A percentile compares a stretch with the other conserved stretches of the same genome.
These are phyloP conservation scores for Prunus salicina DNA, from an alignment of 306 rosid species.

Conservation along the genomic window DNA sequence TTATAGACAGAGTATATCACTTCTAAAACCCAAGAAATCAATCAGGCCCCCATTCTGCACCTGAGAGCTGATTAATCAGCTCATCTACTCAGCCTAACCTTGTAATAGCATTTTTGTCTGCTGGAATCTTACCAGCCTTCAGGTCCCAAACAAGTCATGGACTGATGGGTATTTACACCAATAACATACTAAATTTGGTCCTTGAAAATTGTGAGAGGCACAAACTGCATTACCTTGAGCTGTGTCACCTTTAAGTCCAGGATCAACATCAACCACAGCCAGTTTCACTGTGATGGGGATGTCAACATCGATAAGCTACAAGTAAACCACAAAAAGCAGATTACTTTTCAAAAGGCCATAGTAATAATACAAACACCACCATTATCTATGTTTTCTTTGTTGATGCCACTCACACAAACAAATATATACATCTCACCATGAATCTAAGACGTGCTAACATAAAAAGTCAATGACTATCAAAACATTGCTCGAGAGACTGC, in stretches of 20 bases:
- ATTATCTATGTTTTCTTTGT: neutral
- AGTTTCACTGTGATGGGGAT: conserved; percentile 67
- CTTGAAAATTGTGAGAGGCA: conserved; percentile 9
- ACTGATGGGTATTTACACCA: conserved; percentile 10
- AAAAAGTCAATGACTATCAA: conserved; percentile 12
- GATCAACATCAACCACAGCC: conserved; percentile 67
- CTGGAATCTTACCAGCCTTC: neutral
- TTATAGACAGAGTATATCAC: neutral
- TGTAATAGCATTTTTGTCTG: neutral
- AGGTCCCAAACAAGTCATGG: conserved; percentile 5
- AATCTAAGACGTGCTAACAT: conserved; percentile 2
- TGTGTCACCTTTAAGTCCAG: conserved; percentile 86
- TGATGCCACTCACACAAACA: conserved; percentile 15
- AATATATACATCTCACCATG: conserved; percentile 13
- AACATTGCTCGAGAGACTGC: neutral
- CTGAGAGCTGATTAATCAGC: neutral
- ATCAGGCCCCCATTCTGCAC: neutral
- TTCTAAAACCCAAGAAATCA: neutral
- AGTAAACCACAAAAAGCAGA: conserved; percentile 11
- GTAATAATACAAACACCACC: neutral
- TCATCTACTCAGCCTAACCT: neutral
- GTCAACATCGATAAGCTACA: conserved; percentile 81
- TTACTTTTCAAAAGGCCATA: neutral
- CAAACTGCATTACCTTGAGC: conserved; percentile 60
- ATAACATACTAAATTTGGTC: conserved; percentile 10